These are phyloP conservation scores for Penicillium occitanis DNA, from an alignment of 2,329 filamentous ascomycete species.

Conservation along the genomic window DNA sequence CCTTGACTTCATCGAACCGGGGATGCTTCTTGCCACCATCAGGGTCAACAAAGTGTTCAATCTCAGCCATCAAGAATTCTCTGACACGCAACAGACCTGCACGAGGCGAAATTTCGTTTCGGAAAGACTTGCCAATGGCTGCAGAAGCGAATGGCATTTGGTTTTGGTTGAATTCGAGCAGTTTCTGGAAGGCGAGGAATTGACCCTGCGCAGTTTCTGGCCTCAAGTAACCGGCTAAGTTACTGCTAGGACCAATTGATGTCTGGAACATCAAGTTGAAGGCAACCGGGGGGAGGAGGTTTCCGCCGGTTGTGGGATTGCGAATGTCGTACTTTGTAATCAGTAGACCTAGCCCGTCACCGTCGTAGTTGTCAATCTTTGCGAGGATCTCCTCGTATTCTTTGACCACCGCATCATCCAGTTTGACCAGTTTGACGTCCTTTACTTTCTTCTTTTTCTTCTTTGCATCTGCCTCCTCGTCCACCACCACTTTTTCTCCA, in stretches of 20 bases:
- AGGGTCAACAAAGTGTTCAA: conserved; percentile 97
- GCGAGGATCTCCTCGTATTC: conserved; percentile 92
- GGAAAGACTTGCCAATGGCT: conserved; percentile 95
- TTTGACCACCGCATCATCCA: conserved; percentile 79
- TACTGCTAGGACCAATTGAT: conserved; percentile 86
- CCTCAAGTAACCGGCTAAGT: conserved; percentile 78
- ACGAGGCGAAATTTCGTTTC: conserved; percentile 95
- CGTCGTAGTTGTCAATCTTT: conserved; percentile 93
- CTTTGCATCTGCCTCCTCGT: conserved; percentile 78
- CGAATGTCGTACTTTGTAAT: conserved; percentile 90
- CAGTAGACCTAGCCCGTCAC: conserved; percentile 78
- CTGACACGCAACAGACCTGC: conserved; percentile 88
- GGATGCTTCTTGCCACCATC: conserved; percentile 90
- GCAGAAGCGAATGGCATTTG: conserved; percentile 96
- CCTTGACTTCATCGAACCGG: conserved; percentile 80
- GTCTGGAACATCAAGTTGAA: conserved; percentile 99
- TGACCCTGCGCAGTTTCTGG: conserved; percentile 98
- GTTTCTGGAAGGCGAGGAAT: conserved; percentile 94
- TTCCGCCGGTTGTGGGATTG: conserved; percentile 76
- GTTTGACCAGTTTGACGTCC: conserved; percentile 73
- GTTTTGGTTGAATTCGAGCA: conserved; percentile 93
- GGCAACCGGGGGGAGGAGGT: conserved; percentile 75
- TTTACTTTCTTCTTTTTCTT: conserved; percentile 79
- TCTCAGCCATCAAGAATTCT: conserved; percentile 98
- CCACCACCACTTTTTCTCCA: conserved; percentile 65